Evolutionary conservation across 805 yeast genomes (phyloP).

Genomic region (Lachancea cidri): DNA sequence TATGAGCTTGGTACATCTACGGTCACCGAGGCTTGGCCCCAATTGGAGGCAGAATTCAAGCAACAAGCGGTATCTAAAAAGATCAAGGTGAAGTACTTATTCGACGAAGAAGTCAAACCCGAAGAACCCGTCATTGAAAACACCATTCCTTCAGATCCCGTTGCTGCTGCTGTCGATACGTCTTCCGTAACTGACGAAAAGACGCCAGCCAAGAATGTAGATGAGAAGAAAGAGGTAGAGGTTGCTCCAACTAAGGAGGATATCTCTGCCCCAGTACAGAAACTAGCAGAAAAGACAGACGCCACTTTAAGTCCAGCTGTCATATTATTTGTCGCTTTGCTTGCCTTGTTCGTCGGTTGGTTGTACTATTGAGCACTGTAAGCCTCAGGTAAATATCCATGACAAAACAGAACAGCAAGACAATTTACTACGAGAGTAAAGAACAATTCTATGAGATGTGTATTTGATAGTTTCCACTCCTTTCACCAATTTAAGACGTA

Average conservation of each 20-base stretch:
- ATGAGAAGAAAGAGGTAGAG: slow-evolving; percentile 5
- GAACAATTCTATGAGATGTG: neutral
- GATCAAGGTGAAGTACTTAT: slow-evolving; percentile 55
- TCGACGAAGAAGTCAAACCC: slow-evolving; percentile 21
- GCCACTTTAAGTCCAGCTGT: slow-evolving; percentile 53
- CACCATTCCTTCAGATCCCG: no score
- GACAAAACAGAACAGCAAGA: neutral
- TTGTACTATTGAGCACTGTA: slow-evolving; percentile 45
- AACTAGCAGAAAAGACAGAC: slow-evolving; percentile 16
- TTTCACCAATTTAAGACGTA: neutral
- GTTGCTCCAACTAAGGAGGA: slow-evolving; percentile 36
- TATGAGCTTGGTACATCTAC: slow-evolving; percentile 47
- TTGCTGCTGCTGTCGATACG: neutral
- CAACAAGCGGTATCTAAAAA: slow-evolving; percentile 55
- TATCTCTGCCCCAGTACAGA: slow-evolving; percentile 14
- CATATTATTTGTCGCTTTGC: slow-evolving; percentile 47
- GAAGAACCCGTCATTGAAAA: neutral
- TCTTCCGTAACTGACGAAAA: slow-evolving; percentile 1
- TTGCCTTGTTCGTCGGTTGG: slow-evolving; percentile 64
- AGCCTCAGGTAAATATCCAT: neutral
- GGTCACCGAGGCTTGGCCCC: slow-evolving; percentile 72
- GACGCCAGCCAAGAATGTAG: slow-evolving; percentile 4
- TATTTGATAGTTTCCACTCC: neutral
- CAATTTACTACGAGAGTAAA: neutral
- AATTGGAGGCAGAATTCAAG: slow-evolving; percentile 56